Conservation (phyloP, 1,139 yeast species). For the Scheffersomyces segobiensis region DNA sequence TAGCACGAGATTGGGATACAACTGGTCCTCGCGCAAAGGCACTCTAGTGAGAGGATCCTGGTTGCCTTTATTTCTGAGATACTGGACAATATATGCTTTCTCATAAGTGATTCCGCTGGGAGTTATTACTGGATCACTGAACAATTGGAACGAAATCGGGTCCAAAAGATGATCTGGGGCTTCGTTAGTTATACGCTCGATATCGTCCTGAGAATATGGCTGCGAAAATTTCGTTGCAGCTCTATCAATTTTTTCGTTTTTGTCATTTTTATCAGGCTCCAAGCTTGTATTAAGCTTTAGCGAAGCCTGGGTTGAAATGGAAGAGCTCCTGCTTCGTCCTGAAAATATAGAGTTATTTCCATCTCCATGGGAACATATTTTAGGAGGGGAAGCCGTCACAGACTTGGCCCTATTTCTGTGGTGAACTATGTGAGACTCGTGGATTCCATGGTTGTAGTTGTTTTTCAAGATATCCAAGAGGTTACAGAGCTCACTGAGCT, state of each 20-base stretch:
- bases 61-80: constrained; percentile 32
- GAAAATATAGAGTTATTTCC: not conserved
- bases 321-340: not conserved
- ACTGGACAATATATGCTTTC: constrained; percentile 37
- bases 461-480: constrained; percentile 23
- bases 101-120: constrained; percentile 54
- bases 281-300: not conserved
- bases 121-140: constrained; percentile 49
- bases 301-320: not conserved
- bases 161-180: constrained; percentile 47
- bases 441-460: constrained; percentile 19
- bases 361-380: not conserved
- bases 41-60: constrained; percentile 44
- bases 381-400: not conserved
- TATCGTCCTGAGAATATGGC: constrained; percentile 1
- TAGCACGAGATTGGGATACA: constrained; percentile 45
- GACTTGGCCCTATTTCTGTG: constrained; percentile 3
- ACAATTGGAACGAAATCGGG: constrained; percentile 48
- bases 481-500: constrained; percentile 18
- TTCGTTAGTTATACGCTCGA: constrained; percentile 19
- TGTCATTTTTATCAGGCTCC: not conserved
- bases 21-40: constrained; percentile 34
- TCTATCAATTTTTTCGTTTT: not conserved
- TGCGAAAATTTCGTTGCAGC: not conserved
- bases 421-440: constrained; percentile 11